Evolutionary conservation across 192 early-diverging fungal genomes (phyloP).

Genomic region (Radiomyces spectabilis): DNA sequence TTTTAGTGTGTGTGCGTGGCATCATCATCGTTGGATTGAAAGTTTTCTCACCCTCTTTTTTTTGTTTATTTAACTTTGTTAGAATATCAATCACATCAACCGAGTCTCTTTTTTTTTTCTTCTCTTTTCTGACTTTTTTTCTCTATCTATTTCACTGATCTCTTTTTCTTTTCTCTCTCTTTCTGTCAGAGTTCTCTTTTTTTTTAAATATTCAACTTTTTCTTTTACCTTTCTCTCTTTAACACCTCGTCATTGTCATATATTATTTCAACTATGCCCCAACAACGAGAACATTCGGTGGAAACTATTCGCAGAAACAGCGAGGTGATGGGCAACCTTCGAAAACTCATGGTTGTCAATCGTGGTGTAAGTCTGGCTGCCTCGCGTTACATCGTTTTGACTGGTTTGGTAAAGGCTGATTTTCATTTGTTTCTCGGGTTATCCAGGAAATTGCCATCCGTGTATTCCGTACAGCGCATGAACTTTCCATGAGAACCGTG

Average conservation of each 20-base stretch:
- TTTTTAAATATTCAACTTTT: not conserved
- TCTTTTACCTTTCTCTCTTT: not conserved
- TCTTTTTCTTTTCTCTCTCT: slow-evolving; percentile 5
- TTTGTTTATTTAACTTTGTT: slow-evolving; percentile 1
- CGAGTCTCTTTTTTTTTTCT: not conserved
- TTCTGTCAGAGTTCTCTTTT: not conserved
- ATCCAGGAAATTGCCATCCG: slow-evolving; percentile 90
- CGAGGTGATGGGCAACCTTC: slow-evolving; percentile 45
- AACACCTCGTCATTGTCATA: not conserved
- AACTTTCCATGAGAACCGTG: slow-evolving; percentile 84
- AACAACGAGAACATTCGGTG: slow-evolving; percentile 40
- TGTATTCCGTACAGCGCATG: slow-evolving; percentile 87
- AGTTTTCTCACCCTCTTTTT: not conserved
- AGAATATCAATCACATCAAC: not conserved
- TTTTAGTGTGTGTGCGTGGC: not conserved
- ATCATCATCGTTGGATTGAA: not conserved
- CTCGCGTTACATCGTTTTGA: no score
- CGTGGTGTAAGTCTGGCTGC: slow-evolving; percentile 46
- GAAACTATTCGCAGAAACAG: slow-evolving; percentile 49
- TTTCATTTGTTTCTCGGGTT: not conserved
- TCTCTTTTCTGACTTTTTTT: slow-evolving; percentile 1
- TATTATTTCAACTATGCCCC: slow-evolving; percentile 2
- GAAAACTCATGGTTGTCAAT: slow-evolving; percentile 49
- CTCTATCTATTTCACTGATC: not conserved
- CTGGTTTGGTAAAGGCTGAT: not conserved